These are phyloP conservation scores for Schrenkiella parvula DNA, from an alignment of 345 rosid genomes.

Conservation along the genomic window DNA sequence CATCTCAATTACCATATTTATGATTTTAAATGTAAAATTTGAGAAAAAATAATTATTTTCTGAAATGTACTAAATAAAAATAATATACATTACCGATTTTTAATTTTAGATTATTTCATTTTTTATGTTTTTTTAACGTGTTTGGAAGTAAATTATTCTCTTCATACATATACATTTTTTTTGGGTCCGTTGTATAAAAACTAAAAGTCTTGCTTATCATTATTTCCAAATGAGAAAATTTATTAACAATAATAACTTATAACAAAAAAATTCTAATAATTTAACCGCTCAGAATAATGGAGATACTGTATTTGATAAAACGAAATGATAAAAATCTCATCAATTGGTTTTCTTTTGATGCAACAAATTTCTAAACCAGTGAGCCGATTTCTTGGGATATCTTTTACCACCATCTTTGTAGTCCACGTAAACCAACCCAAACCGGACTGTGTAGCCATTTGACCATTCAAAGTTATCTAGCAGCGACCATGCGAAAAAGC, in stretches of 20 bases:
- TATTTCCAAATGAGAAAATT: background rate
- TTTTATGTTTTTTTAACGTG: too few relatives aligned
- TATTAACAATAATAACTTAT: background rate
- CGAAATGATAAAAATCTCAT: background rate
- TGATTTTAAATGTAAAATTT: too few relatives aligned
- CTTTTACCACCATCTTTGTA: background rate
- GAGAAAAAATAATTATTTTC: too few relatives aligned
- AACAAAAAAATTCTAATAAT: background rate
- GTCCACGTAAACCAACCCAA: slow-evolving; percentile 25
- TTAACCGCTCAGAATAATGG: background rate
- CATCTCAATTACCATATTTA: too few relatives aligned
- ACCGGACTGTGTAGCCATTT: slow-evolving; percentile 22
- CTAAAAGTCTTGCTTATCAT: too few relatives aligned
- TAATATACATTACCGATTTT: background rate
- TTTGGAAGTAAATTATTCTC: too few relatives aligned
- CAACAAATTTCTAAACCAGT: slow-evolving; percentile 24
- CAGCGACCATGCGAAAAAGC: slow-evolving; percentile 34
- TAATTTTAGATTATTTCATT: too few relatives aligned
- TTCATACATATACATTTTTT: background rate
- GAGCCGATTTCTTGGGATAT: slow-evolving; percentile 24
- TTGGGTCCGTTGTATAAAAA: too few relatives aligned
- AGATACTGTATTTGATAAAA: background rate
- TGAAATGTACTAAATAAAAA: too few relatives aligned
- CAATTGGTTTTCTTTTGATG: background rate
- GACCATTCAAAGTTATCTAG: slow-evolving; percentile 30